Evolutionary conservation across 768 basidiomycete genomes (phyloP), one percentile per base, ranked within the genome.

Genomic region (Vararia minispora): DNA sequence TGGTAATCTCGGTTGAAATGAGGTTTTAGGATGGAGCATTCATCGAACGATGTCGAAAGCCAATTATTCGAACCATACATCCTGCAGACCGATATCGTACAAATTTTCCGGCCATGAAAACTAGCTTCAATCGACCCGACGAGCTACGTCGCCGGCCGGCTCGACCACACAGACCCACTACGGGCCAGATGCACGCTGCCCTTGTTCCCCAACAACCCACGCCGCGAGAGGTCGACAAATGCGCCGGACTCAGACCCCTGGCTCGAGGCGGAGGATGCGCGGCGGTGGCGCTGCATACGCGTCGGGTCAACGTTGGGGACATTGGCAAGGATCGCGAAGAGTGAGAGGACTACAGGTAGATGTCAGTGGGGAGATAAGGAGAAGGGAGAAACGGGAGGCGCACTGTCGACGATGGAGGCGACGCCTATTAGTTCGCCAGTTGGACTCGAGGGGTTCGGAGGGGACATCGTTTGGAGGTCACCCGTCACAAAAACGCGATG

Each of bases 401-500:
- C 50, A 88, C 86, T 76, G 52, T 89, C 86, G 17, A 85, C 82
- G 42, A 82, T 70, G 11, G 86, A 87, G 8, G 87, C 79, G n/a
- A 89, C 70, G 11, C 86, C 86, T 6, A 68, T 75, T 6, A 83
- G 63, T 47, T 68, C 70, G 29, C 69, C 68, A 5, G 68, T 42
- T 55, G 34, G 55, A 41, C 40, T 59, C 50, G 29, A 71, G 54
- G 17, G 69, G 58, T 40, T 65, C 45, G 8, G 69, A 49, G 2
- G 75, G 72, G 1, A n/a, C n/a, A n/a, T n/a, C n/a, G n/a, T 36
- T 87, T 83, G 37, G 72, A 70, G 2, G 76, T 80, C 16, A n/a
- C n/a, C n/a, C n/a, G n/a, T n/a, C n/a, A 88, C 74, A 52, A 89
- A 88, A 9, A 89, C 65, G 21, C 86, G 72, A 51, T 87, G 85